These are phyloP conservation scores for Backusella parvicylindrica DNA, from an alignment of 192 early-diverging fungal species.

Conservation along the genomic window DNA sequence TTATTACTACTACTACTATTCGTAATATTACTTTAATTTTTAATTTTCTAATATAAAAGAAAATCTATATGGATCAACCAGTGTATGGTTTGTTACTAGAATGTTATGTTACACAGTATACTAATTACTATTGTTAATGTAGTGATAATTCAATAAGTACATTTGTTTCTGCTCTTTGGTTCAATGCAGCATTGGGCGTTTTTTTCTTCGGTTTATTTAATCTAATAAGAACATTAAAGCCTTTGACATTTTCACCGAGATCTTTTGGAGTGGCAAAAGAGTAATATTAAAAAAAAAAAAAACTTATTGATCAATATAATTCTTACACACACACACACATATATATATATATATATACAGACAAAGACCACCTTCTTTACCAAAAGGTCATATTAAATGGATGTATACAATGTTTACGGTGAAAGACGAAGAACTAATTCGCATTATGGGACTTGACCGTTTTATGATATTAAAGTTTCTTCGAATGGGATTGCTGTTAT, in stretches of 20 bases:
- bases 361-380: constrained; percentile 48
- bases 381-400: constrained; percentile 57
- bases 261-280: constrained; percentile 60
- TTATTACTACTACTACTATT: background rate
- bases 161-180: constrained; percentile 65
- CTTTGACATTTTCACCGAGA: constrained; percentile 71
- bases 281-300: constrained; percentile 19
- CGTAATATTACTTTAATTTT: background rate
- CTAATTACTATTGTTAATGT: background rate
- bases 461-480: constrained; percentile 79
- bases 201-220: constrained; percentile 59
- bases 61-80: background rate
- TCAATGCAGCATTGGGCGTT: constrained; percentile 57
- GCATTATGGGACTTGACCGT: constrained; percentile 63
- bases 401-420: constrained; percentile 49
- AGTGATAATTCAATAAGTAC: constrained; percentile 50
- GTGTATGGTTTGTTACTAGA: background rate
- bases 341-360: constrained; percentile 32
- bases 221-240: constrained; percentile 61
- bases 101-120: background rate
- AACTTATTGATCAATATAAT: background rate
- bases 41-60: background rate
- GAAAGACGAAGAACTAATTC: constrained; percentile 54
- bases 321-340: background rate
- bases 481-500: constrained; percentile 62